phyloP scores from a whole-genome alignment of 345 rosid genomes.

The Kernera saxatilis region DNA sequence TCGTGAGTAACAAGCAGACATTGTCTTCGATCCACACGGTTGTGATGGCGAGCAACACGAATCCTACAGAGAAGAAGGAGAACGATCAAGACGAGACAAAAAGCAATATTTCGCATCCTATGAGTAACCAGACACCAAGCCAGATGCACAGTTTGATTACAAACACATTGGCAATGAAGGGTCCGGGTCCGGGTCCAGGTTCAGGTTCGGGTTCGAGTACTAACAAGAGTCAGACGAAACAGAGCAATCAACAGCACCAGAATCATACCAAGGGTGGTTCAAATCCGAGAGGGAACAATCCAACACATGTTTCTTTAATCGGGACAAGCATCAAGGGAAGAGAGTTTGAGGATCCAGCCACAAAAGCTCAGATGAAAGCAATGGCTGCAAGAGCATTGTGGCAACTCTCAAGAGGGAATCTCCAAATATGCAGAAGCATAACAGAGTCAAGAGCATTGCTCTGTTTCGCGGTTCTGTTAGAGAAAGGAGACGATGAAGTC shows the following conservation, averaged over 20 bases:
- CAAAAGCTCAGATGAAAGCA: constrained; percentile 69
- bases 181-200: constrained; percentile 3
- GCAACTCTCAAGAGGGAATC: constrained; percentile 62
- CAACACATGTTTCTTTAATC: constrained; percentile 36
- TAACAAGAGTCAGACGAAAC: constrained; percentile 15
- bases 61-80: neutral
- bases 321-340: constrained; percentile 63
- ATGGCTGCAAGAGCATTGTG: constrained; percentile 79
- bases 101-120: constrained; percentile 35
- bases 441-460: constrained; percentile 70
- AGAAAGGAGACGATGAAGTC: constrained; percentile 58
- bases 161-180: constrained; percentile 37
- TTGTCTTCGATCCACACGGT: constrained; percentile 49
- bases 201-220: neutral
- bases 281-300: constrained; percentile 28
- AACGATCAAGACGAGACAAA: constrained; percentile 20
- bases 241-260: constrained; percentile 22
- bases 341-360: constrained; percentile 49
- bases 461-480: constrained; percentile 60
- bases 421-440: constrained; percentile 48
- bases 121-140: constrained; percentile 36
- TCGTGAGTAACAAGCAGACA: constrained; percentile 42
- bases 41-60: constrained; percentile 39
- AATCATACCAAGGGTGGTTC: constrained; percentile 18
- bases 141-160: constrained; percentile 48